phyloP scores from a whole-genome alignment of 2,329 filamentous ascomycete species.

The Botrytis porri region DNA sequence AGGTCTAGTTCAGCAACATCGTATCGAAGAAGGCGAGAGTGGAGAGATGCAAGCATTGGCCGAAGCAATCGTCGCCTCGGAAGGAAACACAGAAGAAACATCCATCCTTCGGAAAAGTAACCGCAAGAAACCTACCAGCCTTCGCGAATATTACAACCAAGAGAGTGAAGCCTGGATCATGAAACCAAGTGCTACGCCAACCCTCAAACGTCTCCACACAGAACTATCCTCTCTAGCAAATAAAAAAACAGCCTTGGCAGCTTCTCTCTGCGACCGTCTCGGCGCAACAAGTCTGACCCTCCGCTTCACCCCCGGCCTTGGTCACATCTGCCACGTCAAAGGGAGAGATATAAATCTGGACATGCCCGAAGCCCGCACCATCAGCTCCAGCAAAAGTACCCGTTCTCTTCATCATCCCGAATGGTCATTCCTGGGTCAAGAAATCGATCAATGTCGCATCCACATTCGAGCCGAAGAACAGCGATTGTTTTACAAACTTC shows the following conservation, averaged over 20 bases:
- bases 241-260: conserved; percentile 60
- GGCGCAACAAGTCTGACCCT: conserved; percentile 66
- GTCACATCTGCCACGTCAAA: conserved; percentile 88
- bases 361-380: conserved; percentile 44
- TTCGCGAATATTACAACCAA: conserved; percentile 57
- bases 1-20: conserved; percentile 76
- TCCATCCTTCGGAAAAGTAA: conserved; percentile 42
- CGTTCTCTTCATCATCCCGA: conserved; percentile 78
- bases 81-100: conserved; percentile 59
- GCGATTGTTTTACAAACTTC: conserved; percentile 70
- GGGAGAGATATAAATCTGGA: conserved; percentile 61
- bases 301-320: conserved; percentile 81
- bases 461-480: conserved; percentile 84
- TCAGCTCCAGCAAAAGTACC: conserved; percentile 80
- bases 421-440: conserved; percentile 79
- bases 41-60: conserved; percentile 70
- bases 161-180: conserved; percentile 63
- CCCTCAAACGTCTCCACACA: conserved; percentile 64
- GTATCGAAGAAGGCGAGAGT: conserved; percentile 69
- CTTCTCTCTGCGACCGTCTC: conserved; percentile 60
- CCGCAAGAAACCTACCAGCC: conserved; percentile 46
- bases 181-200: conserved; percentile 64
- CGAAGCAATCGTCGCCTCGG: conserved; percentile 64
- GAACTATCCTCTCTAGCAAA: conserved; percentile 58
- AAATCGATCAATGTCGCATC: conserved; percentile 72